A percentile compares a stretch with the other conserved stretches of the same genome.
Conservation (phyloP, 1,284 basidiomycete genomes). For the Leccinum angustisporum region DNA sequence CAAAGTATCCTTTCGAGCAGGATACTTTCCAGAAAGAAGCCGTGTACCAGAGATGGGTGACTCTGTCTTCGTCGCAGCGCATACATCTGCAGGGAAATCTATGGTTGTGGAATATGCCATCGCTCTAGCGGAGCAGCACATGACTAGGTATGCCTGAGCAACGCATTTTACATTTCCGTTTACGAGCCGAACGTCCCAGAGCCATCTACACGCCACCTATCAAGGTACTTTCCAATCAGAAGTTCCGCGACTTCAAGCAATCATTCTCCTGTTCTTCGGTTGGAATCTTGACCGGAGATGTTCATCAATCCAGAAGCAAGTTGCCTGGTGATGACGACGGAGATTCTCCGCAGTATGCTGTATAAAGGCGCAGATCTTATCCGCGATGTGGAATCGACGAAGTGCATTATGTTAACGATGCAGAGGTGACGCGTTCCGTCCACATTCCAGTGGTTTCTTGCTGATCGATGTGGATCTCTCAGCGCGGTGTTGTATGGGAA, state of each 20-base stretch:
- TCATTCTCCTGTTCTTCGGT: slow-evolving; percentile 92
- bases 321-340: slow-evolving; percentile 99
- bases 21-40: slow-evolving; percentile 98
- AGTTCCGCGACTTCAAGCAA: slow-evolving; percentile 98
- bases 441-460: slow-evolving; percentile 1
- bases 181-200: slow-evolving; percentile 41
- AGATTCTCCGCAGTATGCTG: slow-evolving; percentile 97
- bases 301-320: slow-evolving; percentile 98
- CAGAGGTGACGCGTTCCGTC: slow-evolving; percentile 66
- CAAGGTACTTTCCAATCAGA: slow-evolving; percentile 98
- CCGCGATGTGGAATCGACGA: slow-evolving; percentile 98
- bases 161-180: slow-evolving; percentile 12
- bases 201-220: slow-evolving; percentile 99
- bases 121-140: slow-evolving; percentile 93
- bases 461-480: slow-evolving; percentile 18
- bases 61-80: slow-evolving; percentile 97
- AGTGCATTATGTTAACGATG: slow-evolving; percentile 99
- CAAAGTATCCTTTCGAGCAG: slow-evolving; percentile 82
- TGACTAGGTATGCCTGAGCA: slow-evolving; percentile 76
- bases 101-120: slow-evolving; percentile 99
- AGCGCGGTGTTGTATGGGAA: slow-evolving; percentile 99
- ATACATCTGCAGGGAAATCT: slow-evolving; percentile 99
- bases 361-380: slow-evolving; percentile 99
- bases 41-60: slow-evolving; percentile 96
- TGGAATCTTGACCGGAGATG: slow-evolving; percentile 97